Conservation (phyloP, 176 grass and related monocot genomes). For the Melocanna baccifera region DNA sequence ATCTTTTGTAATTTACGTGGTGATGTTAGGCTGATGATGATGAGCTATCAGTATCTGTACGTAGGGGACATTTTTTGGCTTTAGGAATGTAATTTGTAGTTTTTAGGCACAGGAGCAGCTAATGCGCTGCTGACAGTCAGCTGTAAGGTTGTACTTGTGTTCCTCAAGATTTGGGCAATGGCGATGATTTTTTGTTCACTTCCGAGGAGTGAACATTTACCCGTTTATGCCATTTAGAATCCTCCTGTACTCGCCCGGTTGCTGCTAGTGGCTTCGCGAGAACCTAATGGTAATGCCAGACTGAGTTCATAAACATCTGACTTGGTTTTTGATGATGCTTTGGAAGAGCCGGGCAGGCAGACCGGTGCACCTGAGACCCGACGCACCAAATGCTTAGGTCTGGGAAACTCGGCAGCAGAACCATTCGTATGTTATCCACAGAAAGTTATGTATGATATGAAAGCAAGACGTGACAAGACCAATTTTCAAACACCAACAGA, state of each 20-base stretch:
- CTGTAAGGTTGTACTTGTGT: conserved; percentile 17
- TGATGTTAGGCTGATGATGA: conserved; percentile 31
- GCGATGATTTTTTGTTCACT: conserved; percentile 3
- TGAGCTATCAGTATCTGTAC: conserved; percentile 8
- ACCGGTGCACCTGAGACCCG: too few species aligned
- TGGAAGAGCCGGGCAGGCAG: too few species aligned
- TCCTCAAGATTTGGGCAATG: not conserved
- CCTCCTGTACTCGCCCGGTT: not conserved
- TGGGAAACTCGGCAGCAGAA: not conserved
- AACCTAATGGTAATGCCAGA: not conserved
- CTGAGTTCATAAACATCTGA: not conserved
- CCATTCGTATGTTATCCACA: not conserved
- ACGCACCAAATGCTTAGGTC: too few species aligned
- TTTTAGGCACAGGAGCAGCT: conserved; percentile 40
- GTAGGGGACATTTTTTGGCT: conserved; percentile 11
- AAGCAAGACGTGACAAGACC: not conserved
- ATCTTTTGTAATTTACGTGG: conserved; percentile 36
- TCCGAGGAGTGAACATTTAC: not conserved
- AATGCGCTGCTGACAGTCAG: conserved; percentile 30
- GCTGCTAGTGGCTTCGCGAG: not conserved
- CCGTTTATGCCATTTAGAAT: not conserved
- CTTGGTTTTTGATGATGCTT: not conserved
- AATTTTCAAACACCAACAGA: not conserved
- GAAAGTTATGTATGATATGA: not conserved
- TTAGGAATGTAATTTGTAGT: conserved; percentile 61